A percentile compares a stretch with the other conserved stretches of the same genome.
These are phyloP conservation scores for Tetrapisispora pingtungensis DNA, from an alignment of 805 yeast species.

Conservation along the genomic window DNA sequence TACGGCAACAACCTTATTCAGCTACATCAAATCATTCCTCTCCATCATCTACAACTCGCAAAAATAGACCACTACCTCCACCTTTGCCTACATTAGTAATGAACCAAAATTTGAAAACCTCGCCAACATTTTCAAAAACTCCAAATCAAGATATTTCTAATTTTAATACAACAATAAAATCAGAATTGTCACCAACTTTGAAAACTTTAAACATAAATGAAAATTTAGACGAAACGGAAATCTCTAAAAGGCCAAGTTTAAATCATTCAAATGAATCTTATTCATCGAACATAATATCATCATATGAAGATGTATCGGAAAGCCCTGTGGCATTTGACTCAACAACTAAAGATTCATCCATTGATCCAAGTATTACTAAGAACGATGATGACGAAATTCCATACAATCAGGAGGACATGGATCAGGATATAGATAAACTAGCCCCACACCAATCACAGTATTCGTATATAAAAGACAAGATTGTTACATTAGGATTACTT, in stretches of 20 bases:
- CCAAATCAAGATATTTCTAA: neutral
- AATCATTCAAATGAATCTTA: slow-evolving; percentile 18
- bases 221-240: neutral
- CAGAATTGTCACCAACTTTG: neutral
- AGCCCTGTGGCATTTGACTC: slow-evolving; percentile 3
- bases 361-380: neutral
- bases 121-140: neutral
- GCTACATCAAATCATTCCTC: slow-evolving; percentile 6
- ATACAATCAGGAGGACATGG: neutral
- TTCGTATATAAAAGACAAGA: slow-evolving; percentile 41
- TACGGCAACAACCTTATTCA: slow-evolving; percentile 2
- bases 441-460: slow-evolving; percentile 70
- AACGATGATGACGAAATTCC: neutral
- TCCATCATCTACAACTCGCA: slow-evolving; percentile 22
- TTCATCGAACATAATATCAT: slow-evolving; percentile 17
- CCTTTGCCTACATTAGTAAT: slow-evolving; percentile 16
- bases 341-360: neutral
- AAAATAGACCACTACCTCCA: slow-evolving; percentile 26
- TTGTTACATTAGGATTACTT: slow-evolving; percentile 56
- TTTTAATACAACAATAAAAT: no score
- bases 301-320: slow-evolving; percentile 13
- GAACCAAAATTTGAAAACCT: neutral
- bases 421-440: slow-evolving; percentile 41
- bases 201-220: neutral
- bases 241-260: slow-evolving; percentile 9